These are phyloP conservation scores for Boletus smithii DNA, from an alignment of 1,284 basidiomycete species.

Conservation along the genomic window DNA sequence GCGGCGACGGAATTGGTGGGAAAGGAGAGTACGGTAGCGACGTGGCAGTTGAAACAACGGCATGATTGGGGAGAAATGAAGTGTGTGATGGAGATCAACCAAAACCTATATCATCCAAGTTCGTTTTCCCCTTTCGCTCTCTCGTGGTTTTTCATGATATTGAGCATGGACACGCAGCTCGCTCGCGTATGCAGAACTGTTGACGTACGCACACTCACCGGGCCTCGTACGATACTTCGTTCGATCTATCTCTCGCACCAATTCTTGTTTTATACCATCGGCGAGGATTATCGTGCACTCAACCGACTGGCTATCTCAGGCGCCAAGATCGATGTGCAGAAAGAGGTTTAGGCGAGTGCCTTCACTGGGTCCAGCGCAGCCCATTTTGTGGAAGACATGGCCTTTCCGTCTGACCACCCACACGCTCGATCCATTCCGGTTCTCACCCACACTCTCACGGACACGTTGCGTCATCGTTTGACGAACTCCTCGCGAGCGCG, in stretches of 20 bases:
- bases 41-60: no score
- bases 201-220: constrained; percentile 59
- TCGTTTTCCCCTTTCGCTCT: no score
- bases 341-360: constrained; percentile 65
- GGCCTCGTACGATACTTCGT: constrained; percentile 61
- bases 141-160: no score
- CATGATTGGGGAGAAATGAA: no score
- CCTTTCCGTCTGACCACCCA: constrained; percentile 34
- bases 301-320: constrained; percentile 66
- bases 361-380: constrained; percentile 40
- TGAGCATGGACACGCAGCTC: no score
- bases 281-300: constrained; percentile 77
- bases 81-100: no score
- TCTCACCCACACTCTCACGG: constrained; percentile 2
- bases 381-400: constrained; percentile 54
- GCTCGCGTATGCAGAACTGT: constrained; percentile 76
- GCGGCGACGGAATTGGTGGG: constrained; percentile 38
- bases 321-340: constrained; percentile 64
- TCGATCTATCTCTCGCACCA: no score
- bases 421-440: constrained; percentile 24
- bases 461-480: constrained; percentile 55
- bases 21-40: constrained; percentile 55
- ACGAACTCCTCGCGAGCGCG: constrained; percentile 73
- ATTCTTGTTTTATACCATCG: constrained; percentile 72
- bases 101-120: no score